Conservation (phyloP, 345 rosid genomes). For the Bruguiera sexangula region DNA sequence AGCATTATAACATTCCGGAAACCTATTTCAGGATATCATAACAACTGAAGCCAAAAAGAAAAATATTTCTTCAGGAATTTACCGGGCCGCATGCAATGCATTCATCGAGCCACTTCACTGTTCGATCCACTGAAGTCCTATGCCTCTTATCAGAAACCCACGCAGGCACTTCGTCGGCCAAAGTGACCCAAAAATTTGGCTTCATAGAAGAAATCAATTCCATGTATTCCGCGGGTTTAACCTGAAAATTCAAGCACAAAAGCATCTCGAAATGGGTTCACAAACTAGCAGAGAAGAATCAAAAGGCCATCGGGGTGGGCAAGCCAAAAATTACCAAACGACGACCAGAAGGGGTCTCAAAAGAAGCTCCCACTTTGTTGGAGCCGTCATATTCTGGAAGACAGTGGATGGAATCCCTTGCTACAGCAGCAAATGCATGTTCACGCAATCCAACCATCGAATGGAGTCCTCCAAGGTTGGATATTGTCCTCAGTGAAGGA, state of each 20-base stretch:
- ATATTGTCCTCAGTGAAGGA: conserved; percentile 42
- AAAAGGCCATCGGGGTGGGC: neutral
- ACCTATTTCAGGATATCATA: neutral
- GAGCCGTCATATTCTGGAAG: conserved; percentile 49
- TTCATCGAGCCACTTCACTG: conserved; percentile 71
- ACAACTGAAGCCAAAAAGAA: conserved; percentile 4
- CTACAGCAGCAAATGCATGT: conserved; percentile 44
- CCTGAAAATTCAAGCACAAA: conserved; percentile 31
- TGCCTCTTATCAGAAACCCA: conserved; percentile 65
- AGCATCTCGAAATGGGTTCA: neutral
- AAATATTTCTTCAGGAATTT: conserved; percentile 8
- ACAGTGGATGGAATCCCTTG: conserved; percentile 68
- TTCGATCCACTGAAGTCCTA: conserved; percentile 58
- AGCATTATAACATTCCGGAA: too few relatives aligned
- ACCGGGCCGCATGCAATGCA: conserved; percentile 56
- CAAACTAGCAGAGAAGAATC: neutral
- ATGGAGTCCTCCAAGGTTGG: conserved; percentile 59
- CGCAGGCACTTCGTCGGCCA: conserved; percentile 79
- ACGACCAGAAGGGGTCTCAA: conserved; percentile 69
- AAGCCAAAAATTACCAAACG: conserved; percentile 38
- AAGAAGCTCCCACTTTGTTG: conserved; percentile 63
- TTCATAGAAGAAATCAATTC: conserved; percentile 59
- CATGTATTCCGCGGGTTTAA: conserved; percentile 58
- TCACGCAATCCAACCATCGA: conserved; percentile 52
- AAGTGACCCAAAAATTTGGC: conserved; percentile 58